Evolutionary conservation across 495 filamentous ascomycete species (phyloP), one percentile per base, ranked within the genome.

Genomic region (Physcia stellaris): DNA sequence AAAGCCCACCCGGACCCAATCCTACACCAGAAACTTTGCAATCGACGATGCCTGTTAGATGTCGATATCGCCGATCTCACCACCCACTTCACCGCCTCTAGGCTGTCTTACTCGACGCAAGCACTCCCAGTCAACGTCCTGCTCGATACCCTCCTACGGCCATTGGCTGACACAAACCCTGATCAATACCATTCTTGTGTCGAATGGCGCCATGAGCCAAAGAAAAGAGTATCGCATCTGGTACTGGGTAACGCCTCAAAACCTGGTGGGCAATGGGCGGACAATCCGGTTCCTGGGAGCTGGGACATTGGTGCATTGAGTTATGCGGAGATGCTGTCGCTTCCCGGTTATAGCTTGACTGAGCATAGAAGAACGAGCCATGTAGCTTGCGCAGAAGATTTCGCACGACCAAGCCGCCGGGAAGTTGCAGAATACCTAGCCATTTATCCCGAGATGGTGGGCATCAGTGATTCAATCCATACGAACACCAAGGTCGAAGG

Each of bases 301-400:
- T 71, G 68, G 60, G 67, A 74, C 37, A 71, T 73, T 35, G 67
- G 67, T 36, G 70, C 70, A 1, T 48, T 75, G 46, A 80, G 77
- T 52, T 80, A 81, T 58, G 71, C 75, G 4, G 71, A 73, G 39
- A 71, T 76, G 72, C 57, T 81, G 10, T 77, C 75, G 2, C 51
- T 81, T 10, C 77, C 77, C 0, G 77, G 68, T 0, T 79, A 79
- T 52, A 67, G 69, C 4, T 77, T 75, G 48, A 61, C 63, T 2
- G 63, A 73, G 7, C 68, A 79, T 41, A 63, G 70, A 40, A 55
- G 47, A 11, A 53, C 51, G 35, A 54, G 40, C 3, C 59, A 63
- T 7, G 61, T 62, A 4, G 54, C 63, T 22, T 48, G 56, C 2
- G 54, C 77, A 15, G 61, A 64, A 17, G 57, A 75, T 11, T 70